A percentile compares a stretch with the other conserved stretches of the same genome.
phyloP scores from a whole-genome alignment of 345 rosid species.

The Orychophragmus violaceus region DNA sequence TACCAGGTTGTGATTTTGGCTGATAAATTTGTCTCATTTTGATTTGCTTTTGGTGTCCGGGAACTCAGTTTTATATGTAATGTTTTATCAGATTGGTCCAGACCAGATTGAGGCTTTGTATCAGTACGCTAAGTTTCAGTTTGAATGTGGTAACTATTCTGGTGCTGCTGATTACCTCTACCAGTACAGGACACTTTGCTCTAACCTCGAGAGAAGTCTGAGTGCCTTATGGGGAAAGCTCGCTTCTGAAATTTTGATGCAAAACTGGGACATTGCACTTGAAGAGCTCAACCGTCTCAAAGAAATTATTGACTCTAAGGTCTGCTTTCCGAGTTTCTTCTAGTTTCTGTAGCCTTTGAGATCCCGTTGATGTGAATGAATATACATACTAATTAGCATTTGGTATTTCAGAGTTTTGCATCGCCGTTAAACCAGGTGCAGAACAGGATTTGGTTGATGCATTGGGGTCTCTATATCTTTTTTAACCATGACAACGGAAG shows the following conservation, averaged over 20 bases:
- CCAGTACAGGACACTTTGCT: slow-evolving; percentile 85
- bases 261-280: slow-evolving; percentile 90
- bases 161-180: slow-evolving; percentile 97
- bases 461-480: slow-evolving; percentile 97
- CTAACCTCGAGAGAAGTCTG: slow-evolving; percentile 73
- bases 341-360: neutral
- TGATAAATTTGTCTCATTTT: neutral
- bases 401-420: slow-evolving; percentile 55
- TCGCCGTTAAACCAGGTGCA: slow-evolving; percentile 90
- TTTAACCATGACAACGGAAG: slow-evolving; percentile 97
- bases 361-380: neutral
- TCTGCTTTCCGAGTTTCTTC: slow-evolving; percentile 8
- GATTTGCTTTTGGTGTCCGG: neutral
- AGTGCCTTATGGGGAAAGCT: slow-evolving; percentile 98
- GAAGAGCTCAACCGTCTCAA: slow-evolving; percentile 93
- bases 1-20: slow-evolving; percentile 56
- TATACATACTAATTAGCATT: neutral
- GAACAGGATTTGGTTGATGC: slow-evolving; percentile 96
- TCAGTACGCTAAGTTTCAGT: slow-evolving; percentile 96
- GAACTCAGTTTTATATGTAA: neutral
- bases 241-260: slow-evolving; percentile 96
- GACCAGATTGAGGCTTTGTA: slow-evolving; percentile 95
- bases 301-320: slow-evolving; percentile 95
- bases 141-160: slow-evolving; percentile 97
- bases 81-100: slow-evolving; percentile 69